Percentiles rank a stretch among this genome's conserved stretches.
These are phyloP conservation scores for Penicillium ucsense DNA, from an alignment of 495 filamentous ascomycete species.

Conservation along the genomic window DNA sequence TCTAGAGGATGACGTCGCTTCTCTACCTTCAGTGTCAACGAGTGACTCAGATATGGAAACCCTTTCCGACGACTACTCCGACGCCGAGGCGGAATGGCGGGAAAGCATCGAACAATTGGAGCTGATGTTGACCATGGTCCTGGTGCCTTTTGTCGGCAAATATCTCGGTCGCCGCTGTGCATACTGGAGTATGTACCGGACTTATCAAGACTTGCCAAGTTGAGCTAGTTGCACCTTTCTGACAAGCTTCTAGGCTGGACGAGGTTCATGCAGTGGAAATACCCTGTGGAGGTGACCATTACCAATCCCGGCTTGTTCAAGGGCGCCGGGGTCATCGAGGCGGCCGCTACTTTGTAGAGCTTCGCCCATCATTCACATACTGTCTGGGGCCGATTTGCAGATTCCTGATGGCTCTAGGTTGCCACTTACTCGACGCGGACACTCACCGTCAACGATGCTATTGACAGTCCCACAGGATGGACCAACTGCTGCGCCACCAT, in stretches of 20 bases:
- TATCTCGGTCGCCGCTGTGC: slow-evolving; percentile 88
- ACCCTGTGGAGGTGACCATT: slow-evolving; percentile 55
- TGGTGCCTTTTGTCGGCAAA: slow-evolving; percentile 88
- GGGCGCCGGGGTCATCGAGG: slow-evolving; percentile 57
- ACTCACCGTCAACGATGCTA: no score
- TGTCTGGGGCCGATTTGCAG: no score
- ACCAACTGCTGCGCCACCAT: no score
- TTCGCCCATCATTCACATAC: no score
- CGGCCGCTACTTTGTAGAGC: slow-evolving; percentile 56
- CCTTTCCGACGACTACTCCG: slow-evolving; percentile 50
- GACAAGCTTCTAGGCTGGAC: slow-evolving; percentile 47
- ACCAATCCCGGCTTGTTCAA: slow-evolving; percentile 50
- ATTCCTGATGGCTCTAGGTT: no score
- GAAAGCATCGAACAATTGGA: slow-evolving; percentile 88
- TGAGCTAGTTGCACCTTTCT: neutral
- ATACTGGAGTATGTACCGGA: slow-evolving; percentile 68
- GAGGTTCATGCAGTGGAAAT: slow-evolving; percentile 70
- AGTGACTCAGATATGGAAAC: slow-evolving; percentile 46
- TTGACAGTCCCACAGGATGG: no score
- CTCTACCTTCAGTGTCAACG: slow-evolving; percentile 65
- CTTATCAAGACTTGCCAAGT: neutral
- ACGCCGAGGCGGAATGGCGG: slow-evolving; percentile 90
- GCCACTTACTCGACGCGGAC: no score
- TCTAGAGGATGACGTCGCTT: slow-evolving; percentile 64
- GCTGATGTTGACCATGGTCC: slow-evolving; percentile 81